Evolutionary conservation across 2,329 filamentous ascomycete genomes (phyloP).

Genomic region (Phialocephala subalpina): DNA sequence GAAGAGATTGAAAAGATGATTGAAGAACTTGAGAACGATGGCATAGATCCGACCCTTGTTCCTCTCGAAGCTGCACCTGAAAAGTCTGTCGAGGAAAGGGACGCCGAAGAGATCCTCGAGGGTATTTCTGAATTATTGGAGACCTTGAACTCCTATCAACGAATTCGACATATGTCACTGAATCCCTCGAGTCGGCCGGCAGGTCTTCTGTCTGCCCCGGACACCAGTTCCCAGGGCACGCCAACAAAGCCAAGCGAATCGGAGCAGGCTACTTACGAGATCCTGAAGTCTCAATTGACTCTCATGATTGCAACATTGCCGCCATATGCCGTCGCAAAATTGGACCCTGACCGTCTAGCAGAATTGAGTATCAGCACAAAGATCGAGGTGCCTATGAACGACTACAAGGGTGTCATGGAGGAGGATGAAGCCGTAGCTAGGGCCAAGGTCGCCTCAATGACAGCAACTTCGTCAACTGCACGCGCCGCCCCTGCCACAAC

Average conservation of each 20-base stretch:
- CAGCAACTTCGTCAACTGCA: conserved; percentile 28
- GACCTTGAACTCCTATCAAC: conserved; percentile 79
- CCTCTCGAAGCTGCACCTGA: conserved; percentile 49
- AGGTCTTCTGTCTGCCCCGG: conserved; percentile 71
- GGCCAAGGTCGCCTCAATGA: conserved; percentile 39
- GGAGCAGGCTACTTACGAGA: conserved; percentile 60
- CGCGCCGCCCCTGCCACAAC: conserved; percentile 32
- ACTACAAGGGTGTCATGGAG: conserved; percentile 61
- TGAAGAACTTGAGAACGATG: conserved; percentile 64
- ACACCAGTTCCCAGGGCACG: conserved; percentile 60
- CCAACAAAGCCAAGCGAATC: conserved; percentile 69
- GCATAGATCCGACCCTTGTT: conserved; percentile 63
- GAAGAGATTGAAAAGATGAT: conserved; percentile 57
- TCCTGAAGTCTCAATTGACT: conserved; percentile 58
- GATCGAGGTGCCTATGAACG: conserved; percentile 55
- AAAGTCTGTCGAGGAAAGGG: conserved; percentile 63
- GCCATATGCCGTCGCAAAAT: conserved; percentile 63
- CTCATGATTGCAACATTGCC: conserved; percentile 60
- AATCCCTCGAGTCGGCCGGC: conserved; percentile 68
- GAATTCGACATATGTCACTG: conserved; percentile 77
- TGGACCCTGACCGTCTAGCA: conserved; percentile 61
- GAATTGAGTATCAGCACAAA: conserved; percentile 61
- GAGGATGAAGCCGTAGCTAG: conserved; percentile 53
- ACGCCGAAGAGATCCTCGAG: conserved; percentile 73
- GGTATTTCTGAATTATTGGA: conserved; percentile 80